Evolutionary conservation across 108 stramenopile genomes (phyloP).

Genomic region (Stephanodiscus triporus): DNA sequence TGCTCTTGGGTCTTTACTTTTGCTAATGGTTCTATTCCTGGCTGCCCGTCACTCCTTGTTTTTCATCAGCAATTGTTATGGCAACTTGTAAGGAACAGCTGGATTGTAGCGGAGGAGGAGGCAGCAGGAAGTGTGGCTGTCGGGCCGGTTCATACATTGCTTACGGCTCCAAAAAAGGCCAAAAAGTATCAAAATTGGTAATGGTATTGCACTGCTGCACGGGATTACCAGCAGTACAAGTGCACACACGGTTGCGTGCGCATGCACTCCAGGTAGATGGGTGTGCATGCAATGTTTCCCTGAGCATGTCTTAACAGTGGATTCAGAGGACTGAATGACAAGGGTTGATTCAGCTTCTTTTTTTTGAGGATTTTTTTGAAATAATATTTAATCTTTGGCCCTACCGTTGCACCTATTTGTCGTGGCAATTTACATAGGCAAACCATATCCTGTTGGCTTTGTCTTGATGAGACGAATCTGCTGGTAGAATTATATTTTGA

Average conservation of each 20-base stretch:
- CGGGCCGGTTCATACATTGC: background rate
- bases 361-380: too few relatives aligned
- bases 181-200: background rate
- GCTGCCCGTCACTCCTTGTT: background rate
- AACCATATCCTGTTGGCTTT: too few relatives aligned
- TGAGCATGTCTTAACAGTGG: too few relatives aligned
- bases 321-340: too few relatives aligned
- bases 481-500: too few relatives aligned
- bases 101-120: background rate
- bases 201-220: background rate
- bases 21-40: background rate
- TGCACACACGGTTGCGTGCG: background rate
- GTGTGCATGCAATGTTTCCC: background rate
- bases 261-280: background rate
- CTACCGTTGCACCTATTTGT: too few relatives aligned
- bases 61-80: background rate
- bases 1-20: background rate
- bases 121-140: background rate
- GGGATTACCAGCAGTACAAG: background rate
- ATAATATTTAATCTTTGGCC: too few relatives aligned
- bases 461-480: too few relatives aligned
- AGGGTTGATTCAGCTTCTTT: too few relatives aligned
- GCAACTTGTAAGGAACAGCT: background rate
- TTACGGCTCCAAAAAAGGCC: background rate
- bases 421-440: too few relatives aligned